Evolutionary conservation across 805 yeast species (phyloP).

Genomic region (Lachancea fermentati): DNA sequence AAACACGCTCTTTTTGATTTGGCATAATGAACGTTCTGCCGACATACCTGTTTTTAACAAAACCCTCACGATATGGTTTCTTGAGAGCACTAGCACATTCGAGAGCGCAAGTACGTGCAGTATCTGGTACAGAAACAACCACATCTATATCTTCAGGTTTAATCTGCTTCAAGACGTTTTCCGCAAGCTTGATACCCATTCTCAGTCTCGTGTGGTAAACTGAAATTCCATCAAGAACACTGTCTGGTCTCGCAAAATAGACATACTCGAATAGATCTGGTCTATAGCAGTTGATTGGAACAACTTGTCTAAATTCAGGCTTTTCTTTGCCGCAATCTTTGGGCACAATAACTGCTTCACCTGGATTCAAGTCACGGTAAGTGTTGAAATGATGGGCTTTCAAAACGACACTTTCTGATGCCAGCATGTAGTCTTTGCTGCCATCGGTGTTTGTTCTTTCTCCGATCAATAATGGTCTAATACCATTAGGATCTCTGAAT

Average conservation of each 20-base stretch:
- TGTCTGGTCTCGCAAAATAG: conserved; percentile 96
- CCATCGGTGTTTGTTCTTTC: conserved; percentile 71
- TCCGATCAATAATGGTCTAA: conserved; percentile 85
- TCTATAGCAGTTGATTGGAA: conserved; percentile 67
- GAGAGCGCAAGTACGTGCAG: conserved; percentile 92
- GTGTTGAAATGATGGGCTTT: conserved; percentile 83
- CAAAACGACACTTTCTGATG: conserved; percentile 90
- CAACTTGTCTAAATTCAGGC: conserved; percentile 86
- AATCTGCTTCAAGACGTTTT: conserved; percentile 49
- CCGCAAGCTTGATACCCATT: conserved; percentile 90
- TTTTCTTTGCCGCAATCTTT: conserved; percentile 49
- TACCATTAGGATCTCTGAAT: conserved; percentile 95
- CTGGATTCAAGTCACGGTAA: conserved; percentile 83
- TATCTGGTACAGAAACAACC: conserved; percentile 96
- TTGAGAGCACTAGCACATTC: conserved; percentile 81
- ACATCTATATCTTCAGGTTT: conserved; percentile 70
- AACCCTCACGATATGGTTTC: conserved; percentile 91
- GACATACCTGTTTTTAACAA: conserved; percentile 92
- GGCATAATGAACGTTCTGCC: conserved; percentile 99
- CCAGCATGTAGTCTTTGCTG: conserved; percentile 81
- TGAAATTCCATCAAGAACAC: conserved; percentile 93
- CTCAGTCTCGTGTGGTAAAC: conserved; percentile 88
- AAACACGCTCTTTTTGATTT: conserved; percentile 87
- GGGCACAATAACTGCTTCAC: conserved; percentile 93
- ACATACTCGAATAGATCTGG: conserved; percentile 98